These are phyloP conservation scores for Phanerochaete carnosa DNA, from an alignment of 768 basidiomycete genomes.

Conservation along the genomic window DNA sequence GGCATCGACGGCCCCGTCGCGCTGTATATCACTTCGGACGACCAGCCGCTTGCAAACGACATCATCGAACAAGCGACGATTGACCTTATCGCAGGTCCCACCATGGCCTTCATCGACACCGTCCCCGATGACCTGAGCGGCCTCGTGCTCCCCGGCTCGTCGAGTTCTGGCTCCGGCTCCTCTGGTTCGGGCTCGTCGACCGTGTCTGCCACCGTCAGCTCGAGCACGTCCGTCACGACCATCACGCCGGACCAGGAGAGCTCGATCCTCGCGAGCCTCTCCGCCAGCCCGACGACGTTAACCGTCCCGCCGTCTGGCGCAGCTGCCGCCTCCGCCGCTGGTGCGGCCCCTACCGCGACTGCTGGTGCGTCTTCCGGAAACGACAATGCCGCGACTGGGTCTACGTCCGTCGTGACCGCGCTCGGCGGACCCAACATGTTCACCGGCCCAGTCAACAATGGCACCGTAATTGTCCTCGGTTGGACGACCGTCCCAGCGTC, in stretches of 20 bases:
- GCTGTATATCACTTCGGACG: slow-evolving; percentile 63
- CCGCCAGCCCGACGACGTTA: slow-evolving; percentile 14
- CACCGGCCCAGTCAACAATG: slow-evolving; percentile 41
- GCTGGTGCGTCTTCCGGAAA: slow-evolving; percentile 16
- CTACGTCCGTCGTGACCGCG: slow-evolving; percentile 17
- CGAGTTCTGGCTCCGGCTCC: slow-evolving; percentile 17
- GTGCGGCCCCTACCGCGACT: slow-evolving; percentile 20
- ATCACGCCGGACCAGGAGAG: slow-evolving; percentile 21
- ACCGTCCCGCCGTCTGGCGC: slow-evolving; percentile 20
- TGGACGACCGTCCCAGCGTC: slow-evolving; percentile 30
- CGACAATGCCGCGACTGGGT: slow-evolving; percentile 14
- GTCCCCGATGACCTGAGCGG: slow-evolving; percentile 47
- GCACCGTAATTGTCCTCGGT: slow-evolving; percentile 44
- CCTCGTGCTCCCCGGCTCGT: slow-evolving; percentile 35
- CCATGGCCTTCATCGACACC: slow-evolving; percentile 63
- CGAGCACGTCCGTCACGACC: slow-evolving; percentile 17
- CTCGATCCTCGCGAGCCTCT: slow-evolving; percentile 18
- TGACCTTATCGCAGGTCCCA: slow-evolving; percentile 68
- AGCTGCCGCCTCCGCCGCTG: slow-evolving; percentile 17
- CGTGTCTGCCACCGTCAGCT: slow-evolving; percentile 16
- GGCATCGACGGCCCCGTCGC: slow-evolving; percentile 74
- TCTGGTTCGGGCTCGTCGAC: slow-evolving; percentile 20
- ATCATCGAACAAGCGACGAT: slow-evolving; percentile 50
- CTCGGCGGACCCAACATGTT: slow-evolving; percentile 37
- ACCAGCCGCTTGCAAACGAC: slow-evolving; percentile 61